Percentiles rank a stretch among this genome's conserved stretches.
Conservation (phyloP, 768 basidiomycete species). For the Exidia glandulosa region DNA sequence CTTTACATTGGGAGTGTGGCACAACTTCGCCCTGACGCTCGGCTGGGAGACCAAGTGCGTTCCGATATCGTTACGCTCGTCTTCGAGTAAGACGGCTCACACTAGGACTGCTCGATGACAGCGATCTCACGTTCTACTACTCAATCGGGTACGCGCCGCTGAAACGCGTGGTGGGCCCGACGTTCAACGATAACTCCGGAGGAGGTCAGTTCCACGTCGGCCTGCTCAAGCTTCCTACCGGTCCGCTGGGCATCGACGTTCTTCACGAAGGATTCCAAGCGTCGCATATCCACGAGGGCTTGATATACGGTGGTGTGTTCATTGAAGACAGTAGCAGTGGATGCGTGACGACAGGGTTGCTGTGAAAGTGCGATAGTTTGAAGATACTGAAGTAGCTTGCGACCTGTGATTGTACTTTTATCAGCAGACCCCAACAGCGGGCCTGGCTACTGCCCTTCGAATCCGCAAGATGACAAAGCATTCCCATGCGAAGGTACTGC, state of each 20-base stretch:
- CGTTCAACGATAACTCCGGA: constrained; percentile 34
- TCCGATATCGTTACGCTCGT: not conserved
- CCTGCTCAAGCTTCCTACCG: constrained; percentile 37
- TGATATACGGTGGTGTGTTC: constrained; percentile 50
- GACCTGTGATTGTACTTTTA: no score
- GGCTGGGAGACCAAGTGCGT: constrained; percentile 33
- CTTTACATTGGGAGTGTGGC: constrained; percentile 36
- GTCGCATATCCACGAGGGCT: constrained; percentile 31
- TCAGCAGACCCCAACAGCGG: no score
- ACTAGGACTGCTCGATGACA: not conserved
- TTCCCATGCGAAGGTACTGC: no score
- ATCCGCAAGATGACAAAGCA: no score
- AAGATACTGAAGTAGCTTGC: no score
- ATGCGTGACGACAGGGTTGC: not conserved
- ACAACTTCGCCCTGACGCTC: constrained; percentile 49
- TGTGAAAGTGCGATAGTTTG: no score
- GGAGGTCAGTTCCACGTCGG: constrained; percentile 55
- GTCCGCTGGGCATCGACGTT: constrained; percentile 29
- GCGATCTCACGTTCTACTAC: constrained; percentile 40
- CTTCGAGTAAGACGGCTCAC: not conserved
- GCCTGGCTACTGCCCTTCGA: no score
- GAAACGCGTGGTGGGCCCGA: constrained; percentile 28
- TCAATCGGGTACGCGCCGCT: constrained; percentile 32
- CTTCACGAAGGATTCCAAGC: constrained; percentile 51
- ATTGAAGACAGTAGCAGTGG: constrained; percentile 24